Base-by-base conservation (phyloP, 371 early-diverging fungal genomes). In the Amoeboaphelidium occidentale region DNA sequence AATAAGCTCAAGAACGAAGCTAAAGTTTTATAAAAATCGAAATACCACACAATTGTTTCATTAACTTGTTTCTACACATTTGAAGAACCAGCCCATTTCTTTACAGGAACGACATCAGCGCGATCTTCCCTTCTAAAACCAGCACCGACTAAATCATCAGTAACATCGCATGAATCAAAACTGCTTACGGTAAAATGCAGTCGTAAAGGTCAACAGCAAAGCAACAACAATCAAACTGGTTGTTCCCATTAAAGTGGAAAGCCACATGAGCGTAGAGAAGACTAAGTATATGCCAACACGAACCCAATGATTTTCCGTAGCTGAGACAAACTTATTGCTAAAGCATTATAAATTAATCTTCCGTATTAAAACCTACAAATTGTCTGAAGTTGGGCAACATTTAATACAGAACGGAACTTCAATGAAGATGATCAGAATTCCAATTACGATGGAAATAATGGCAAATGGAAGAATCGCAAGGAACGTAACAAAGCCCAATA, bases 1-100 rank as follows among this genome's bases (percentile, higher is more conserved):
- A 72, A 75, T 59, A 88, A 88, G 74, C 73, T 91, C 51, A 81
- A 81, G 66, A 78, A 66, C 64, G 79, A 80, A 61, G 76, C 77
- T 55, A 50, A 51, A 25, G 66, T 65, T 32, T 32, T 32, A 32
- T 32, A 17, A 32, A 10, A 32, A 10, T 32, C 6, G 39, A 10
- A 6, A 32, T 32, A 32, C 6, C 17, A 17, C 39, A 17, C 10
- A 32, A 10, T 32, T 10, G 6, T 10, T 32, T 10, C 17, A 32
- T 32, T 10, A 17, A 10, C 39, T 32, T n/a, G n/a, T 10, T 10
- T 32, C 39, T 32, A 6, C 6, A 10, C 17, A 32, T 32, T 32
- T 17, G 17, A 10, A 10, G 10, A 32, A 32, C 6, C 39, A 32
- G 39, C 6, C 39, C 17, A 32, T 10, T 17, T 17, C 6, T 17